Conservation (phyloP, 257 asterid genomes). For the Solanum sejunctum region DNA sequence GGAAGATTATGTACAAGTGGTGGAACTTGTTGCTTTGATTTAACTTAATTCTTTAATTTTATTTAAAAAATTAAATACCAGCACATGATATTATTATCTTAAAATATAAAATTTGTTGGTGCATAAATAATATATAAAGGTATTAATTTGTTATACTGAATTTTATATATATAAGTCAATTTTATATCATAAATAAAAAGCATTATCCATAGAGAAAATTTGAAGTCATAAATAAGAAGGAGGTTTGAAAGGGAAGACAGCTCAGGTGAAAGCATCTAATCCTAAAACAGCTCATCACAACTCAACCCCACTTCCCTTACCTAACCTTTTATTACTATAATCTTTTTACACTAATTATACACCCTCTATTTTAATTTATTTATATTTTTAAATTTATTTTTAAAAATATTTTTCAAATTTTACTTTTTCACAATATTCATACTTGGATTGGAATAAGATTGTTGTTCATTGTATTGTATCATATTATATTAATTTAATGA, state of each 20-base stretch:
- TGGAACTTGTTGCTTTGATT: background rate
- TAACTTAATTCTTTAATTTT: background rate
- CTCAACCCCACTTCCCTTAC: background rate
- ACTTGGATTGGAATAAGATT: no score
- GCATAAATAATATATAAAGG: background rate
- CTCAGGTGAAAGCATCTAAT: background rate
- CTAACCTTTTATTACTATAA: background rate
- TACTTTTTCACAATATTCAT: background rate
- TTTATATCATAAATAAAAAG: background rate
- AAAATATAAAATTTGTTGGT: background rate
- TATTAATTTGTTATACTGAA: no score
- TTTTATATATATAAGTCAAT: background rate
- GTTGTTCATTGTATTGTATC: no score
- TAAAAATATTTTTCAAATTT: background rate
- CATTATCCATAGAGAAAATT: background rate
- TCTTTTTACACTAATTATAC: background rate
- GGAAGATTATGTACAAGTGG: background rate
- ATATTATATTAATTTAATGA: no score
- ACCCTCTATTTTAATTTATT: background rate
- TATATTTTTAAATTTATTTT: background rate
- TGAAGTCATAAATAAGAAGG: background rate
- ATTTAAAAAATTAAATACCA: background rate
- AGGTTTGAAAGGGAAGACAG: background rate
- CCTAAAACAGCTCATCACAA: background rate
- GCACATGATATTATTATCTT: background rate